Conservation (phyloP, 2,329 filamentous ascomycete species). For the Cladosporium cucumerinum region DNA sequence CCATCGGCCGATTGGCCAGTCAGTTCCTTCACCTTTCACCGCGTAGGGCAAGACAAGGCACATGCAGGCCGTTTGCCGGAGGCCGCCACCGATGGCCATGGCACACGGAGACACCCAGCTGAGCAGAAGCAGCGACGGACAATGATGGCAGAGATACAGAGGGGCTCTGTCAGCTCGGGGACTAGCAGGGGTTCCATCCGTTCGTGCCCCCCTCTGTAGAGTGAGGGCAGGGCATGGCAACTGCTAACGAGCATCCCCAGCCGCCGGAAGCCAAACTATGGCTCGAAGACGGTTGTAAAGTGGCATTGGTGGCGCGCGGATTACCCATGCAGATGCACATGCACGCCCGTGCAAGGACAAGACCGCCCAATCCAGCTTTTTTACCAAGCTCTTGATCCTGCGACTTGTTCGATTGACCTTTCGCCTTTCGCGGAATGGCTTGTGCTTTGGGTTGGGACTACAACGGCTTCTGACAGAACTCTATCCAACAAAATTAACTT, state of each 20-base stretch:
- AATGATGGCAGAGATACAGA: background rate
- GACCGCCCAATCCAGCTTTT: background rate
- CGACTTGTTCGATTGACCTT: background rate
- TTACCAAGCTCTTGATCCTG: background rate
- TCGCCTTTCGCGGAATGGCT: background rate
- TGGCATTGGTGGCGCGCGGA: conserved; percentile 9
- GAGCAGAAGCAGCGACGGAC: background rate
- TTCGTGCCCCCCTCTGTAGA: no score
- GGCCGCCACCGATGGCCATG: background rate
- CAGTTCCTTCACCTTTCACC: background rate
- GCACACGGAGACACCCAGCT: background rate
- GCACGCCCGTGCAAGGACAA: background rate
- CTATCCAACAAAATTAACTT: background rate
- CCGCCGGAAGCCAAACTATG: background rate
- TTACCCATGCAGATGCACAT: conserved; percentile 3
- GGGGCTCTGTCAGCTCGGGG: no score
- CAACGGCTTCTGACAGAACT: background rate
- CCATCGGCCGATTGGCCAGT: background rate
- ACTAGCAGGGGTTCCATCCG: no score
- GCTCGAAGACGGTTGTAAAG: conserved; percentile 1
- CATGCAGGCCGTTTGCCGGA: background rate
- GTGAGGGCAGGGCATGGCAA: background rate
- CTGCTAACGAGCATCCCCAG: conserved; percentile 11
- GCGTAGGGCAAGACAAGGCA: background rate
- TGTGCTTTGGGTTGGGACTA: background rate